Percentiles rank a stretch among this genome's conserved stretches.
These are phyloP conservation scores for Vinca major DNA, from an alignment of 305 asterid genomes.

Conservation along the genomic window DNA sequence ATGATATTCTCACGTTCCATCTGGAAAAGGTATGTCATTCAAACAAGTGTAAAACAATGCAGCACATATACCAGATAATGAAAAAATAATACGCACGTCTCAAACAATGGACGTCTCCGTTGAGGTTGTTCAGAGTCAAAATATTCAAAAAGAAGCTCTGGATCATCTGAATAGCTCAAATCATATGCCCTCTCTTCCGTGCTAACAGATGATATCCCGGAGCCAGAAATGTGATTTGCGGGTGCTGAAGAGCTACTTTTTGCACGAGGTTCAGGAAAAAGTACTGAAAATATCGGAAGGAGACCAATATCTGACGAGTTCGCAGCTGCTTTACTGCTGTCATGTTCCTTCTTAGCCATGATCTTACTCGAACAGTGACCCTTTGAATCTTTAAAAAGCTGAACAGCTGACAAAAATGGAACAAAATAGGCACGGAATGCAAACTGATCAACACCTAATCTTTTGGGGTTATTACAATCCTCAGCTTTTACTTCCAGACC, in stretches of 20 bases:
- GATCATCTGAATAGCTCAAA: slow-evolving; percentile 12
- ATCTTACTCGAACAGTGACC: neutral
- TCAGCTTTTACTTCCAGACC: slow-evolving; percentile 27
- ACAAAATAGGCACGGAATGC: slow-evolving; percentile 23
- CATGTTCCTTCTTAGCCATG: slow-evolving; percentile 1
- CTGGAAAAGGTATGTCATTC: no score
- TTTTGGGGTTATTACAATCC: slow-evolving; percentile 15
- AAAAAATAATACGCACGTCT: slow-evolving; percentile 19
- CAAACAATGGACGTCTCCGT: slow-evolving; percentile 24
- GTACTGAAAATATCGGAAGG: slow-evolving; percentile 14
- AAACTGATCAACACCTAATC: slow-evolving; percentile 13
- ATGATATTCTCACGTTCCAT: no score
- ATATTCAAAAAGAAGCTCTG: slow-evolving; percentile 26
- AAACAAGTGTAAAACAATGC: no score
- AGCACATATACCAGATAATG: no score
- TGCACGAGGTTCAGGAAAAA: slow-evolving; percentile 17
- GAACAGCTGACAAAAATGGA: slow-evolving; percentile 27
- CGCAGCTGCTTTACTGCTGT: slow-evolving; percentile 10
- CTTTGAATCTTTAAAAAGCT: slow-evolving; percentile 19
- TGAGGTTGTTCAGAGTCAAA: slow-evolving; percentile 29
- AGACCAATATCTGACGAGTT: slow-evolving; percentile 10
- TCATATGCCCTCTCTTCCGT: slow-evolving; percentile 3
- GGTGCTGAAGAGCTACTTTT: slow-evolving; percentile 6
- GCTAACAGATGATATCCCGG: slow-evolving; percentile 15
- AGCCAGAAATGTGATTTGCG: slow-evolving; percentile 5